Evolutionary conservation across 208 protist species (phyloP), one percentile per base, ranked within the genome.

Genomic region (Acanthamoeba healyi): DNA sequence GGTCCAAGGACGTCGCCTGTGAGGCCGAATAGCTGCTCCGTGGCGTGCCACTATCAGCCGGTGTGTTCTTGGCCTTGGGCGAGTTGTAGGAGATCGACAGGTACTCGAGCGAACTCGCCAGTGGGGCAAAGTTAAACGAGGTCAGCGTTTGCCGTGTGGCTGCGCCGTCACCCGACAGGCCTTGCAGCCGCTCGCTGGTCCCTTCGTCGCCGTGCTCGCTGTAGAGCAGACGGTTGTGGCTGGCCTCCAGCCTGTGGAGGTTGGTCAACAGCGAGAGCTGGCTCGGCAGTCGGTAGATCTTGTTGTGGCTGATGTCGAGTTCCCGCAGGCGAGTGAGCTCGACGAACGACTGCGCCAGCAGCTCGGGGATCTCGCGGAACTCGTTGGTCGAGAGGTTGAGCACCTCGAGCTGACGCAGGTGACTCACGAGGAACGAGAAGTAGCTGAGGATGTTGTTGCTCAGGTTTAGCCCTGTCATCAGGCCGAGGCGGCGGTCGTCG

Each of bases 261-360:
- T 89, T 89, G 29, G 54, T 65, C 14, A 89, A 46, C 29, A 67
- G 54, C 10, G 29, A n/a, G 34, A 92, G 87, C 40, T 51, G 40
- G 29, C 15, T 7, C n/a, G 87, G 87, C 15, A 77, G 38, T 4
- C 40, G 40, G 29, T 92, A 92, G 38, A 92, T 67, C 87, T 92
- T 92, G 42, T 92, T 92, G 87, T 74, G 58, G 87, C 58, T 77
- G 9, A 92, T 56, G 63, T 92, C 87, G 36, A 92, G 63, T 19
- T 77, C 61, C 26, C 40, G 12, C 24, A 92, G 87, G 26, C 49
- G 51, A 0, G 29, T 67, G 26, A 92, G 63, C 40, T 92, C 61
- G 38, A 32, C 42, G 63, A 92, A 92, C 19, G 87, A 92, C 34
- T 65, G 81, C 14, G 81, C 81, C n/a, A 89, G 81, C 24, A 56